Evolutionary conservation across 2,329 filamentous ascomycete genomes (phyloP).

Genomic region (Fusarium succisae): DNA sequence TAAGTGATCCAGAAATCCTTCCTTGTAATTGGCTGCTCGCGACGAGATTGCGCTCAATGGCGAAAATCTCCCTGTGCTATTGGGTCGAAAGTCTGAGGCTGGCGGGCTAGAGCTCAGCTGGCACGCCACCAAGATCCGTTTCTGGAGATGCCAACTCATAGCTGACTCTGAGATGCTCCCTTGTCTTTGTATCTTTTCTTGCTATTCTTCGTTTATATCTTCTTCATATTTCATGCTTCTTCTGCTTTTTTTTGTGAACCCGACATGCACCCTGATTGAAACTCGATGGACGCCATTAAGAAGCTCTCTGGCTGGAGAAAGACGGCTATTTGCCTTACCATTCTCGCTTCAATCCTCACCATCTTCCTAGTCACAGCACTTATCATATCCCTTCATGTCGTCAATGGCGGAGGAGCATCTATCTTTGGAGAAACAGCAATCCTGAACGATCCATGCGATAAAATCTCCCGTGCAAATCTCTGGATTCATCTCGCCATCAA

Average conservation of each 20-base stretch:
- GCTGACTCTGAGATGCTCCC: not conserved
- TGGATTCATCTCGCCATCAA: not conserved
- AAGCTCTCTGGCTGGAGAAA: not conserved
- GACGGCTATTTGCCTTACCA: not conserved
- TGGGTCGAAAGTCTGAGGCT: not conserved
- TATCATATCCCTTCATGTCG: not conserved
- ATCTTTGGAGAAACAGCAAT: not conserved
- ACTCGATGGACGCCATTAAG: not conserved
- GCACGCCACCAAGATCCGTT: not conserved
- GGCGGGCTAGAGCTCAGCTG: not conserved
- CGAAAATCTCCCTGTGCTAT: not conserved
- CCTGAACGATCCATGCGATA: not conserved
- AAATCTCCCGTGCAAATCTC: not conserved
- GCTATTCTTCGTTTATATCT: no score
- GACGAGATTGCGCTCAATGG: accelerated
- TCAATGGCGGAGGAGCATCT: not conserved
- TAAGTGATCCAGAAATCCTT: not conserved
- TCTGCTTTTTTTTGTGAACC: accelerated
- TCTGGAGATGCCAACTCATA: not conserved
- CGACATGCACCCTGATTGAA: not conserved
- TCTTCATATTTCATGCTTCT: not conserved
- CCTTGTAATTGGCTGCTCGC: accelerated
- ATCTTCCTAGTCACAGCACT: not conserved
- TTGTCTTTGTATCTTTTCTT: no score
- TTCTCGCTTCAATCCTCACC: not conserved